Evolutionary conservation across 768 basidiomycete genomes (phyloP).

Genomic region (Lactarius sanguifluus): DNA sequence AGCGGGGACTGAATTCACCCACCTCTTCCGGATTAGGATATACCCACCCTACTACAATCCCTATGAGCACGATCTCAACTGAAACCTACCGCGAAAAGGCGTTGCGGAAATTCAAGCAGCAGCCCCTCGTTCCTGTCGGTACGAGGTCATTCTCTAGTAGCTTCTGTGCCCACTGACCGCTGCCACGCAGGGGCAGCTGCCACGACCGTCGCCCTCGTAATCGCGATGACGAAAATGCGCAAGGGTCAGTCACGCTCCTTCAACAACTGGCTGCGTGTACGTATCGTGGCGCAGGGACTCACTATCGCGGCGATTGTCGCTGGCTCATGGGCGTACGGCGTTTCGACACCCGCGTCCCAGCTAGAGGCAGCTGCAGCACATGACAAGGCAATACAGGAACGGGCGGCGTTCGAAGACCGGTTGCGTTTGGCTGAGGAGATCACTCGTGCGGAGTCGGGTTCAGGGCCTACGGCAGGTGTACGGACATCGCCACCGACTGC

Average conservation of each 20-base stretch:
- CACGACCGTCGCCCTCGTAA: conserved; percentile 63
- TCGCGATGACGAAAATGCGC: conserved; percentile 64
- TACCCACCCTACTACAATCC: neutral
- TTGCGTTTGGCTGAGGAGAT: conserved; percentile 56
- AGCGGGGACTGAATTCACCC: neutral
- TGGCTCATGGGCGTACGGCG: conserved; percentile 37
- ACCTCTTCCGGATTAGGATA: neutral
- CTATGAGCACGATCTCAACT: conserved; percentile 22
- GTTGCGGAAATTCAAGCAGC: conserved; percentile 65
- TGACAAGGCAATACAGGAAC: conserved; percentile 45
- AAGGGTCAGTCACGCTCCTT: conserved; percentile 60
- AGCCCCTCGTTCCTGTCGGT: conserved; percentile 81
- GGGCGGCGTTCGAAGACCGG: conserved; percentile 58
- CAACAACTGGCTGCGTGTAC: conserved; percentile 77
- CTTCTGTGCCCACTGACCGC: neutral
- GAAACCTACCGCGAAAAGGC: conserved; percentile 62
- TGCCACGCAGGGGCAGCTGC: conserved; percentile 52
- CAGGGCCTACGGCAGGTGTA: neutral
- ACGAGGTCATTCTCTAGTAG: conserved; percentile 32
- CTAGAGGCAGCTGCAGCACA: conserved; percentile 31
- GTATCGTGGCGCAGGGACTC: conserved; percentile 71
- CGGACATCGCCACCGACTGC: neutral
- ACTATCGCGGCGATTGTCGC: conserved; percentile 66
- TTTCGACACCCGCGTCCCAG: conserved; percentile 34
- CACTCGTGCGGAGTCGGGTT: conserved; percentile 40